Evolutionary conservation across 176 grass and related monocot genomes (phyloP), one percentile per base, ranked within the genome.

Genomic region (Bothriochloa decipiens): DNA sequence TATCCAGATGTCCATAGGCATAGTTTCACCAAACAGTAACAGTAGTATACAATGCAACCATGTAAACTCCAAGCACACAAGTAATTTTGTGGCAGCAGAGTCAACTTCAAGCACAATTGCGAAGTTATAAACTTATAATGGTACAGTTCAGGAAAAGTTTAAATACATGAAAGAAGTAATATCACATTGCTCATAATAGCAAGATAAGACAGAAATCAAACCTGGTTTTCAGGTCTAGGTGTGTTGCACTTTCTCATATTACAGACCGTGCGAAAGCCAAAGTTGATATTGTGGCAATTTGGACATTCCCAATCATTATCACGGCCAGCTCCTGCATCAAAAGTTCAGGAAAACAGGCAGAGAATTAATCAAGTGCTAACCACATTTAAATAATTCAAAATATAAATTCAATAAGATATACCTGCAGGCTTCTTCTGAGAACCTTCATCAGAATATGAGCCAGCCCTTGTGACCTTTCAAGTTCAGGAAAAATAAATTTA

Each of bases 181-280:
- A n/a, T n/a, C n/a, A n/a, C n/a, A n/a, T n/a, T n/a, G n/a, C n/a
- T n/a, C n/a, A n/a, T 50, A 84, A 25, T 57, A 74, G n/a, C 35
- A 57, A 26, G 41, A 72, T 33, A 36, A 11, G 25, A 86, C 63
- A 57, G 22, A 73, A 72, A 7, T 53, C 84, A 47, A 78, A 97
- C 94, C 94, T 91, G 91, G 76, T 72, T 97, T 84, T 86, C 94
- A 81, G 94, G 94, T 70, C 89, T 93, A 81, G 94, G 89, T 53
- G 91, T 97, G 71, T 90, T 92, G 75, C 94, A 97, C 57, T 94
- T 97, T 75, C 94, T 91, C 94, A 97, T 97, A 81, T 97, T 97
- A 84, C 94, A 97, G 32, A 90, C 89, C 57, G 87, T 87, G n/a
- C 94, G 89, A 74, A 97, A 97, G 25, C 87, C 81, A 50, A 97